Base-by-base conservation (phyloP, 1,139 yeast genomes). In the Suhomyces ambrosiae region DNA sequence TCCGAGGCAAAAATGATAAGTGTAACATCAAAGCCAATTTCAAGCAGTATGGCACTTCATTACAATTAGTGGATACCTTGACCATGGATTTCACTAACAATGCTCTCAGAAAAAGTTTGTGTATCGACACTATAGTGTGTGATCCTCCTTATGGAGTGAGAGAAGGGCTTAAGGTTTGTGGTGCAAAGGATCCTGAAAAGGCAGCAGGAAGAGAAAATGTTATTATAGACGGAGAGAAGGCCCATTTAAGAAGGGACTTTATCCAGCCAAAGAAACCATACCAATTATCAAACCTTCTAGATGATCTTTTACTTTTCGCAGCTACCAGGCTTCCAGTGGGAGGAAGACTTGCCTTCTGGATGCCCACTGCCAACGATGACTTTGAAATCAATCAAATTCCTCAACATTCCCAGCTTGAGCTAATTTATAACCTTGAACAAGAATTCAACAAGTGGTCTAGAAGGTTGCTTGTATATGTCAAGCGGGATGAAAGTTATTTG, bases 71-170 rank as follows among this genome's bases (percentile, higher is more conserved):
- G 34, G 98, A 90, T 58, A 82, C 85, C 0, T 54, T 88, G 52
- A 82, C 95, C 9, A 87, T 92, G 95, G 99, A 92, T 61, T 92
- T 92, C 60, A 92, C 97, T 4, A 90, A 92, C 56, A 86, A 86
- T 58, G 84, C 96, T 3, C 68, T 94, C 38, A 73, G 97, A 45
- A 44, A 61, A 1, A 71, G 75, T 49, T 64, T 92, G 29, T 61
- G 55, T 25, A 74, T 94, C 12, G 96, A 92, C 53, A 76, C 89
- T 1, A 89, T 92, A 10, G 79, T 92, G 2, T 90, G 97, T 56
- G 99, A 92, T 60, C 98, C 98, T 1, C 99, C 99, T 0, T 92
- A 92, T 58, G 99, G 98, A 2, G 95, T 92, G 1, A 74, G 99
- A 52, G 99, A 94, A 59, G 96, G 97, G 1, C 76, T 94, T 32